Conservation (phyloP, 1,284 basidiomycete species). For the Trametes hirsuta region DNA sequence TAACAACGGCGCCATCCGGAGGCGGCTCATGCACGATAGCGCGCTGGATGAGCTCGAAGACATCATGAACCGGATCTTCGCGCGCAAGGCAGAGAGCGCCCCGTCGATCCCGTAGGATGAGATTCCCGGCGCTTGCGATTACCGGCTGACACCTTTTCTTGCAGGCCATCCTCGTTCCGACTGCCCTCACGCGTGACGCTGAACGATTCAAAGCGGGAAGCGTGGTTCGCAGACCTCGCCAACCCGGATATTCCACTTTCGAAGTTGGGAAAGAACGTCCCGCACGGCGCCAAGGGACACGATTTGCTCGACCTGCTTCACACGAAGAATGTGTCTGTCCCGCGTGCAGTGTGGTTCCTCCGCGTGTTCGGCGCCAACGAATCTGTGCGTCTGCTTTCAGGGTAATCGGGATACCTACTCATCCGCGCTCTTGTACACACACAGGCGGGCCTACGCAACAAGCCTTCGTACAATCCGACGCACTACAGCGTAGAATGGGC, state of each 20-base stretch:
- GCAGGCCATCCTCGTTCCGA: conserved; percentile 77
- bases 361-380: conserved; percentile 95
- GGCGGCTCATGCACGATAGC: conserved; percentile 51
- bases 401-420: neutral
- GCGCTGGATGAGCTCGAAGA: conserved; percentile 74
- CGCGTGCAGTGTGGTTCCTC: conserved; percentile 94
- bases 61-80: conserved; percentile 81
- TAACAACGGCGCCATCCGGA: conserved; percentile 56
- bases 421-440: neutral
- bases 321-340: conserved; percentile 78
- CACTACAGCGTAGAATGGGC: conserved; percentile 94
- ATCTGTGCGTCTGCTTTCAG: conserved; percentile 56
- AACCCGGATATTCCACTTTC: conserved; percentile 87
- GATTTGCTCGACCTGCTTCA: conserved; percentile 91
- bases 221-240: conserved; percentile 92
- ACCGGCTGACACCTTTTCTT: neutral
- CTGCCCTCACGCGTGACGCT: conserved; percentile 89
- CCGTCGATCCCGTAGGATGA: conserved; percentile 59
- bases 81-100: conserved; percentile 58
- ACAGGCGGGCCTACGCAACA: conserved; percentile 73
- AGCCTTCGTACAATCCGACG: conserved; percentile 73
- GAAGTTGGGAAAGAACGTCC: conserved; percentile 89
- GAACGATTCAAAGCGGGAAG: conserved; percentile 85
- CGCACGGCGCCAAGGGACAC: conserved; percentile 91
- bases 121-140: conserved; percentile 1